Evolutionary conservation across 1,284 basidiomycete genomes (phyloP).

Genomic region (Phaffia rhodozyma): DNA sequence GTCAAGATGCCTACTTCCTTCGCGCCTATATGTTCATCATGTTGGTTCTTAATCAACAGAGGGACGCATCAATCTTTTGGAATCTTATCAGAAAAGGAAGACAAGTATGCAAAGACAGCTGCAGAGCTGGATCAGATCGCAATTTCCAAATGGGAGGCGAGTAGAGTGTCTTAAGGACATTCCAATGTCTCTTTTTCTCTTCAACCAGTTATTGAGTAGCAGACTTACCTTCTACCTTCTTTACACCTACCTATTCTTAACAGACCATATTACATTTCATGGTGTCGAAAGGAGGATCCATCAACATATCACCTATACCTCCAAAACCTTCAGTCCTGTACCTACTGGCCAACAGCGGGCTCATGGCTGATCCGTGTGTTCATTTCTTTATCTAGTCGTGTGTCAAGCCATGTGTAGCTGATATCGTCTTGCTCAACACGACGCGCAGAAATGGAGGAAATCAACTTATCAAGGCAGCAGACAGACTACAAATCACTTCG

Average conservation of each 20-base stretch:
- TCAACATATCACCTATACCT: constrained; percentile 55
- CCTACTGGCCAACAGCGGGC: constrained; percentile 68
- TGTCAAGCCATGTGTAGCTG: not conserved
- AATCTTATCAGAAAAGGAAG: constrained; percentile 56
- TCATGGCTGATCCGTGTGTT: constrained; percentile 51
- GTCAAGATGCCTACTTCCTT: constrained; percentile 15
- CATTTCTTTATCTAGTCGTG: constrained; percentile 28
- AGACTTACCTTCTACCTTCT: not conserved
- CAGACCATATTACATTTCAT: constrained; percentile 95
- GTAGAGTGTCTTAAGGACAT: constrained; percentile 22
- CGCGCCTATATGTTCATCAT: not conserved
- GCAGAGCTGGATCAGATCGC: constrained; percentile 73
- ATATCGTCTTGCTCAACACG: not conserved
- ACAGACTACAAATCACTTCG: constrained; percentile 69
- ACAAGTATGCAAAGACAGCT: constrained; percentile 39
- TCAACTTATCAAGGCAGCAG: constrained; percentile 34
- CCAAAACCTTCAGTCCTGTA: constrained; percentile 61
- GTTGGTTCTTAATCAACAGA: constrained; percentile 38
- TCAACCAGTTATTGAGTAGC: not conserved
- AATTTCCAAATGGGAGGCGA: constrained; percentile 85
- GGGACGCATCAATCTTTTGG: constrained; percentile 88
- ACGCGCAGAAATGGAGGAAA: not conserved
- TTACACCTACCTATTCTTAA: not conserved
- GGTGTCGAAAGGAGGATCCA: constrained; percentile 73
- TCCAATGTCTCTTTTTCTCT: constrained; percentile 7